Conservation (phyloP, 176 grass and related monocot species). For the Rhynchospora tenuis region DNA sequence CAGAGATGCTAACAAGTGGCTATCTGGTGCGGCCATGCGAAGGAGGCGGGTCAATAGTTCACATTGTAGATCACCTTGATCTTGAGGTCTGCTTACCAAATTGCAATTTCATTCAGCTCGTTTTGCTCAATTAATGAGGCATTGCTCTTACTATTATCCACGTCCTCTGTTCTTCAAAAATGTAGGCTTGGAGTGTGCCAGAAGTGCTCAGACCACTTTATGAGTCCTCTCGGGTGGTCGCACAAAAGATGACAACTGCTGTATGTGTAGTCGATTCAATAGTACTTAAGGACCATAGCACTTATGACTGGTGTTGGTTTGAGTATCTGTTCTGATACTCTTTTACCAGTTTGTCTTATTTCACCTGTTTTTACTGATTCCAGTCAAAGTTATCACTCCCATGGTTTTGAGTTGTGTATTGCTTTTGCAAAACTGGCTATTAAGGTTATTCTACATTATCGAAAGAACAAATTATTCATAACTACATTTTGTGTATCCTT, state of each 20-base stretch:
- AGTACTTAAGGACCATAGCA: neutral
- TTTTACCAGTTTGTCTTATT: neutral
- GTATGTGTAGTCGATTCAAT: conserved; percentile 42
- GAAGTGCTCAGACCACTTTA: conserved; percentile 92
- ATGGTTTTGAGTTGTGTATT: neutral
- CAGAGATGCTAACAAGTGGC: conserved; percentile 95
- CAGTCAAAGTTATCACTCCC: neutral
- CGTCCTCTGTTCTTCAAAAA: neutral
- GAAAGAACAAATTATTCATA: neutral
- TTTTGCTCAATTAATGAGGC: conserved; percentile 2
- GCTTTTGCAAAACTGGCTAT: neutral
- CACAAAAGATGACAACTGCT: conserved; percentile 95
- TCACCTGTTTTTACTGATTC: neutral
- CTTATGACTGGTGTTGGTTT: neutral
- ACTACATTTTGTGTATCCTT: neutral
- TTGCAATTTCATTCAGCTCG: neutral
- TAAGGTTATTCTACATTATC: neutral
- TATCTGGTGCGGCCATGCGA: conserved; percentile 89
- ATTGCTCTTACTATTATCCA: conserved; percentile 11
- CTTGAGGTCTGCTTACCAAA: conserved; percentile 58
- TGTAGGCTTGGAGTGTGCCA: conserved; percentile 91
- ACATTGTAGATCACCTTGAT: conserved; percentile 97
- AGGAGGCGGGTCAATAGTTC: conserved; percentile 82
- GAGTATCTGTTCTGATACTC: neutral
- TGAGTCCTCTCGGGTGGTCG: conserved; percentile 83